Conservation (phyloP, 139 green algal species). For the Eudorina sp. region DNA sequence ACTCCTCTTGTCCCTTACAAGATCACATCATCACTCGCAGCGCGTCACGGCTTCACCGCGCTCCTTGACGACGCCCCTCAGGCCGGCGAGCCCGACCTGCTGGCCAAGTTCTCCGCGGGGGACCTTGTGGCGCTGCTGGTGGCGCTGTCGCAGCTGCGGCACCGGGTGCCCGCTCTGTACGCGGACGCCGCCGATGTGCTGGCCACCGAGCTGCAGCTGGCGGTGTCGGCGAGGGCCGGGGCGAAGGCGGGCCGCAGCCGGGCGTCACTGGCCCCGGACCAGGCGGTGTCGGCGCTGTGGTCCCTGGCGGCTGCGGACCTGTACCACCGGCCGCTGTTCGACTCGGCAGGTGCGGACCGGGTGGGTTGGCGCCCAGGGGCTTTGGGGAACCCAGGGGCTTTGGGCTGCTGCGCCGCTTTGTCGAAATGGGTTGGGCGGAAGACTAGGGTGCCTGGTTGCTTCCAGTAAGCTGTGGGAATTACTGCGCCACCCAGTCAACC, state of each 20-base stretch:
- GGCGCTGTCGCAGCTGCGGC: slow-evolving; percentile 5
- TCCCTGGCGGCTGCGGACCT: slow-evolving; percentile 18
- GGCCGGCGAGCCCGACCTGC: background rate
- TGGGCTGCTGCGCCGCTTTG: too few species aligned
- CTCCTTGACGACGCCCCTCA: too few species aligned
- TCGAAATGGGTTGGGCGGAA: too few species aligned
- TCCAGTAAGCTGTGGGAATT: too few species aligned
- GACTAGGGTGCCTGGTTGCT: too few species aligned
- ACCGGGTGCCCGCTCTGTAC: slow-evolving; percentile 17
- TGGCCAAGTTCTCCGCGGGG: background rate
- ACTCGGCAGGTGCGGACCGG: background rate
- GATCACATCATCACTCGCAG: too few species aligned
- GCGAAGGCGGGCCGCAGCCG: too few species aligned
- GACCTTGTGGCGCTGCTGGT: slow-evolving; percentile 27
- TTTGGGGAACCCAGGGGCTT: too few species aligned
- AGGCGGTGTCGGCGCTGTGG: slow-evolving; percentile 34
- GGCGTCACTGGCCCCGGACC: background rate
- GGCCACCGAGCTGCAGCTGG: background rate
- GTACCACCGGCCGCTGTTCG: slow-evolving; percentile 40
- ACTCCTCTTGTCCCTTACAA: too few species aligned
- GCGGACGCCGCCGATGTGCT: slow-evolving; percentile 18
- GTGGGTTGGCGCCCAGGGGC: too few species aligned
- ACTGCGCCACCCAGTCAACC: too few species aligned
- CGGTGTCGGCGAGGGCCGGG: background rate
- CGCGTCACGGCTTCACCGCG: too few species aligned